Conservation (phyloP, 768 basidiomycete species). For the Rickenella mellea region DNA sequence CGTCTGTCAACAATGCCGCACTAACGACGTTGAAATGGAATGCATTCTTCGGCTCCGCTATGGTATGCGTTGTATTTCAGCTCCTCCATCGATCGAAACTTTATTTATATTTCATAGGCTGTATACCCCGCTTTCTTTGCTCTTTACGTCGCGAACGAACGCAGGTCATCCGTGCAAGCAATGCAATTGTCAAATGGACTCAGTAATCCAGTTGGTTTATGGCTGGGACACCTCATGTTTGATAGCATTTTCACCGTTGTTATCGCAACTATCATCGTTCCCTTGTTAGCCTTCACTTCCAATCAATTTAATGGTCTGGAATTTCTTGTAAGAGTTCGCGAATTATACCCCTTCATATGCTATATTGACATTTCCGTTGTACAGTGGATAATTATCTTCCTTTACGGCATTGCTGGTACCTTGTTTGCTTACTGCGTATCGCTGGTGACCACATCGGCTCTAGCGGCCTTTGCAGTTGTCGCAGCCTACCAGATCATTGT, state of each 20-base stretch:
- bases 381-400: slow-evolving; percentile 63
- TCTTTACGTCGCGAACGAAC: slow-evolving; percentile 67
- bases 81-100: slow-evolving; percentile 1
- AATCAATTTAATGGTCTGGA: slow-evolving; percentile 64
- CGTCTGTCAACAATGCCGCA: slow-evolving; percentile 42
- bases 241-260: slow-evolving; percentile 53
- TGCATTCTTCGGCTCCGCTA: slow-evolving; percentile 61
- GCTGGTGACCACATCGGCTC: slow-evolving; percentile 48
- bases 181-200: slow-evolving; percentile 79
- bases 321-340: slow-evolving; percentile 46
- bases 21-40: slow-evolving; percentile 63
- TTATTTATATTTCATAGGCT: slow-evolving; percentile 30
- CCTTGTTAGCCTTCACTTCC: slow-evolving; percentile 47
- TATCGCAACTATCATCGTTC: slow-evolving; percentile 52
- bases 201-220: slow-evolving; percentile 59
- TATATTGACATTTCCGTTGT: slow-evolving; percentile 1
- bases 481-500: slow-evolving; percentile 69
- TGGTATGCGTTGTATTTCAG: slow-evolving; percentile 34
- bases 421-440: slow-evolving; percentile 63
- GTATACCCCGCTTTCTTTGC: slow-evolving; percentile 79
- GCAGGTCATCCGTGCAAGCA: slow-evolving; percentile 59
- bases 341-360: slow-evolving; percentile 11
- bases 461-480: slow-evolving; percentile 64
- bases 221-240: slow-evolving; percentile 73
- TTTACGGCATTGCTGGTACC: slow-evolving; percentile 61